Conservation (phyloP, 768 basidiomycete genomes). For the Pholiota molesta region DNA sequence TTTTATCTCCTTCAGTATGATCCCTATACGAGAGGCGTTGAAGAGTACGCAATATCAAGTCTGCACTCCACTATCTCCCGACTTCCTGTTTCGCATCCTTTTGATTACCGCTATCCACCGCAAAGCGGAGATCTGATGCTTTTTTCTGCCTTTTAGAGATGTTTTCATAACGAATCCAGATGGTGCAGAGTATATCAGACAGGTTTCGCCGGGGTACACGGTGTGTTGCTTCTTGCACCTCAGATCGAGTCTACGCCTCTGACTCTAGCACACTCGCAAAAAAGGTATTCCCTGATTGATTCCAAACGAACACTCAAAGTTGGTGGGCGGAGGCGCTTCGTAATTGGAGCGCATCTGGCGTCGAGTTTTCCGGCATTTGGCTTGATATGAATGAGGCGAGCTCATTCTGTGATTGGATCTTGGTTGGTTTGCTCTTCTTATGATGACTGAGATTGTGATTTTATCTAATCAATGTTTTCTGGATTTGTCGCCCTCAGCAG, state of each 20-base stretch:
- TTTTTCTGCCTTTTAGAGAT: slow-evolving; percentile 39
- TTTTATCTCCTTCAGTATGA: slow-evolving; percentile 50
- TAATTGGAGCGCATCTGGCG: slow-evolving; percentile 32
- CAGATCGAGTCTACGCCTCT: slow-evolving; percentile 3
- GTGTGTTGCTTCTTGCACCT: slow-evolving; percentile 32
- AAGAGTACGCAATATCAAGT: slow-evolving; percentile 38
- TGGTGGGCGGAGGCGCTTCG: slow-evolving; percentile 37
- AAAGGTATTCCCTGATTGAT: slow-evolving; percentile 36
- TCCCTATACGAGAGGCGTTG: slow-evolving; percentile 64
- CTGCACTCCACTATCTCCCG: neutral
- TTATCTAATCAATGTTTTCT: slow-evolving; percentile 1
- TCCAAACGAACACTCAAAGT: slow-evolving; percentile 30
- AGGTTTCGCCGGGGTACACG: slow-evolving; percentile 80
- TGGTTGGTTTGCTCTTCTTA: slow-evolving; percentile 26
- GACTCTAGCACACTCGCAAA: neutral
- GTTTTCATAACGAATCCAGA: slow-evolving; percentile 80
- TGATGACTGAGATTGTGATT: neutral
- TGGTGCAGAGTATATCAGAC: slow-evolving; percentile 69
- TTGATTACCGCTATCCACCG: neutral
- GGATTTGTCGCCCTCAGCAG: slow-evolving; percentile 42
- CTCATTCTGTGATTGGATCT: slow-evolving; percentile 37
- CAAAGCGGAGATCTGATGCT: neutral
- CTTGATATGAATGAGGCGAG: slow-evolving; percentile 39
- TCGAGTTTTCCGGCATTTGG: slow-evolving; percentile 37
- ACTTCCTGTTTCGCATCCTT: neutral